These are phyloP conservation scores for Coniochaeta ligniaria DNA, from an alignment of 2,329 filamentous ascomycete species.

Conservation along the genomic window DNA sequence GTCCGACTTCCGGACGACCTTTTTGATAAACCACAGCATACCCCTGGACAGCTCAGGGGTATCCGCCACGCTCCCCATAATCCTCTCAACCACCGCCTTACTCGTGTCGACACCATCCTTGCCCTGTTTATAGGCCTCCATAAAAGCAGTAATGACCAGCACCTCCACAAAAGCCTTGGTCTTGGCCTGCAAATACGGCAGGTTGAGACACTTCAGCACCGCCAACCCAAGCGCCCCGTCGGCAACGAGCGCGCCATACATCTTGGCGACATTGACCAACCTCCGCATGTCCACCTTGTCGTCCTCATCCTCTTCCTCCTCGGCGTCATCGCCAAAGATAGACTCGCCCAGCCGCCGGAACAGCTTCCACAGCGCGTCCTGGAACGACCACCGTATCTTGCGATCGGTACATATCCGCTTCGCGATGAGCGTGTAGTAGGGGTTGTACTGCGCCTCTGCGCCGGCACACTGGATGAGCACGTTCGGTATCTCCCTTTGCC, in stretches of 20 bases:
- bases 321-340: conserved; percentile 57
- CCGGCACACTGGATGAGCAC: conserved; percentile 84
- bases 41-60: conserved; percentile 64
- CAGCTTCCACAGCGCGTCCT: conserved; percentile 78
- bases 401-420: conserved; percentile 68
- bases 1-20: conserved; percentile 61
- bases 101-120: conserved; percentile 27
- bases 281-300: conserved; percentile 40
- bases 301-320: conserved; percentile 41
- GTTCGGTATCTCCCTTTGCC: conserved; percentile 78
- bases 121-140: conserved; percentile 48
- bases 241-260: conserved; percentile 45
- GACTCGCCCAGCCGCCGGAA: conserved; percentile 82
- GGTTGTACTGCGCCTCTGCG: conserved; percentile 79
- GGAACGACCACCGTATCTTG: conserved; percentile 75
- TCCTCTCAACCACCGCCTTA: conserved; percentile 51
- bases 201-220: conserved; percentile 64
- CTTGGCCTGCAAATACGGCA: conserved; percentile 69
- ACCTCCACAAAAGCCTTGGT: conserved; percentile 75
- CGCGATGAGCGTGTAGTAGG: conserved; percentile 85
- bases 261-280: conserved; percentile 44
- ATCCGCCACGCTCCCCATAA: conserved; percentile 59
- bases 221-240: conserved; percentile 37
- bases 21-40: conserved; percentile 73
- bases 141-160: conserved; percentile 67